phyloP scores from a whole-genome alignment of 2,329 filamentous ascomycete species.

The Exophiala alcalophila region DNA sequence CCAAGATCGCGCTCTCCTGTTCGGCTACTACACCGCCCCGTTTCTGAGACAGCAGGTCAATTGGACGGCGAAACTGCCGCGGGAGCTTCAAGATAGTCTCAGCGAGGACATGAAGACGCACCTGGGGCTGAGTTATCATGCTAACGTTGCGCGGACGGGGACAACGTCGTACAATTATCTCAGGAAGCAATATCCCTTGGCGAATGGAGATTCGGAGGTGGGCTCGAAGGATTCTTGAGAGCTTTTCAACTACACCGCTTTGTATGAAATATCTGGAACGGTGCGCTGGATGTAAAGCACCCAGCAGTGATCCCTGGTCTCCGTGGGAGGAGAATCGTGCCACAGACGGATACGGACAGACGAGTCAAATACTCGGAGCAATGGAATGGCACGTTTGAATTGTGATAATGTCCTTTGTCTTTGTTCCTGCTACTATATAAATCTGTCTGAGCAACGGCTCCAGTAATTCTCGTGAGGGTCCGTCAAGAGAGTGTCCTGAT shows the following conservation, averaged over 20 bases:
- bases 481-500: too few species aligned
- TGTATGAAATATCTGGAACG: too few species aligned
- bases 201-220: neutral
- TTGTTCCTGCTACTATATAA: too few species aligned
- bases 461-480: too few species aligned
- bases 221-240: neutral
- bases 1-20: conserved; percentile 35
- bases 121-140: conserved; percentile 27
- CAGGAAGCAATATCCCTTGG: conserved; percentile 3
- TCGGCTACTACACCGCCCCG: conserved; percentile 35
- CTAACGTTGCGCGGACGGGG: conserved; percentile 12
- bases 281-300: too few species aligned
- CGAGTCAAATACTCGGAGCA: too few species aligned
- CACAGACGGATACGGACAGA: too few species aligned
- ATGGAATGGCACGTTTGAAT: too few species aligned
- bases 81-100: conserved; percentile 32
- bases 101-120: conserved; percentile 32
- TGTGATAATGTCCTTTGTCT: too few species aligned
- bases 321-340: too few species aligned
- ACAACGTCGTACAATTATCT: conserved; percentile 10
- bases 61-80: conserved; percentile 34
- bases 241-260: neutral
- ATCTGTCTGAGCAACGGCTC: too few species aligned
- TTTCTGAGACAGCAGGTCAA: conserved; percentile 36
- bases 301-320: too few species aligned